These are phyloP conservation scores for Stentor coeruleus DNA, from an alignment of 73 alveolate species.

Conservation along the genomic window DNA sequence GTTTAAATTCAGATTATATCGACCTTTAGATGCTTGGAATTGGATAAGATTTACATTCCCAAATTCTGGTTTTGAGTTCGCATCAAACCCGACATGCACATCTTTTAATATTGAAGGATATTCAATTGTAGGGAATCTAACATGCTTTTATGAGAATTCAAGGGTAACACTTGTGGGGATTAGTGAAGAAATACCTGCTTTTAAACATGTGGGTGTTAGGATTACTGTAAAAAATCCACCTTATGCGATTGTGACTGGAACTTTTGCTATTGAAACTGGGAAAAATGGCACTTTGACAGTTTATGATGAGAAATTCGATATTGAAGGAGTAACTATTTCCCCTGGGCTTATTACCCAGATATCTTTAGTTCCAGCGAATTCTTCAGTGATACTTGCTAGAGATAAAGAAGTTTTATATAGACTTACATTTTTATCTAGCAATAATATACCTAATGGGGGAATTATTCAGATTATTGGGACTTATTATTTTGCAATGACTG, in stretches of 20 bases:
- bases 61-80: constrained; percentile 26
- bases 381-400: constrained; percentile 17
- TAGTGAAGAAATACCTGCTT: constrained; percentile 19
- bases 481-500: constrained; percentile 23
- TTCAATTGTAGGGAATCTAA: constrained; percentile 23
- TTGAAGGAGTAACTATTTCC: constrained; percentile 37
- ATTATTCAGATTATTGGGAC: constrained; percentile 21
- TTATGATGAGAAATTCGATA: constrained; percentile 39
- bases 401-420: constrained; percentile 17
- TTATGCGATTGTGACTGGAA: constrained; percentile 37
- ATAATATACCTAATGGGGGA: constrained; percentile 31
- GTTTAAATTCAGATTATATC: constrained; percentile 35
- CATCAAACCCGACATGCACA: constrained; percentile 31
- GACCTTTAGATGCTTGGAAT: constrained; percentile 26
- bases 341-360: constrained; percentile 38
- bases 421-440: constrained; percentile 28
- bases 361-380: constrained; percentile 25
- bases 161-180: constrained; percentile 40
- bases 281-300: constrained; percentile 38
- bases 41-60: constrained; percentile 42
- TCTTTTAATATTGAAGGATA: constrained; percentile 28
- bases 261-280: constrained; percentile 36
- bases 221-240: constrained; percentile 42
- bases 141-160: constrained; percentile 7
- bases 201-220: constrained; percentile 28